Conservation (phyloP, 208 protist species). For the Leishmania arabica region DNA sequence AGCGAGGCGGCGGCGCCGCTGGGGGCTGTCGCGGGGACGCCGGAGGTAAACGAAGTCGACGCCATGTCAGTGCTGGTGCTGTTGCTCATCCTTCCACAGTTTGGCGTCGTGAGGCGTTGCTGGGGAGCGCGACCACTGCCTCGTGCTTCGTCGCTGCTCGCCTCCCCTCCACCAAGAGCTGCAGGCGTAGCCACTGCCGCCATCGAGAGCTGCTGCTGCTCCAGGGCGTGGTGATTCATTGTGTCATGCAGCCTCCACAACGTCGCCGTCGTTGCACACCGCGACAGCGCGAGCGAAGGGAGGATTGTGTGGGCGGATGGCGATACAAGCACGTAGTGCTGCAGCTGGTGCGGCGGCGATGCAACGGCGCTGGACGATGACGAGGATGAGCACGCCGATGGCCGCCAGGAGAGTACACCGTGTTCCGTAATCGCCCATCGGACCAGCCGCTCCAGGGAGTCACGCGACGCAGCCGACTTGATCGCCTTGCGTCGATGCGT, state of each 20-base stretch:
- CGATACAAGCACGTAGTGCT: conserved; percentile 17
- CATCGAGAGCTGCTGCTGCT: conserved; percentile 6
- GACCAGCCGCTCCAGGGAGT: conserved; percentile 7
- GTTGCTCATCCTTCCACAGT: background rate
- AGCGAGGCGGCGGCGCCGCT: conserved; percentile 23
- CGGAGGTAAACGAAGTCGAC: background rate
- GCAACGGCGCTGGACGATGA: background rate
- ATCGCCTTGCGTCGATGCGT: background rate
- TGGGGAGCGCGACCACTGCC: background rate
- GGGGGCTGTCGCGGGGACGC: background rate
- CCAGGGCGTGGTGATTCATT: conserved; percentile 37
- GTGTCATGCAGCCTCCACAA: conserved; percentile 41
- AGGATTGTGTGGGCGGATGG: conserved; percentile 14
- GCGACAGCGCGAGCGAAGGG: conserved; percentile 23
- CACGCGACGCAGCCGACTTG: background rate
- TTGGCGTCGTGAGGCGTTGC: background rate
- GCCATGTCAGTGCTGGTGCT: background rate
- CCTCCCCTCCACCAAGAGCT: background rate
- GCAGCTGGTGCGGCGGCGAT: background rate
- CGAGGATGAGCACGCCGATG: background rate
- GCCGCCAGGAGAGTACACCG: conserved; percentile 23
- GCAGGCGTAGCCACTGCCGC: background rate
- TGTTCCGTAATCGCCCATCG: conserved; percentile 13
- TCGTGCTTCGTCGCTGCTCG: background rate
- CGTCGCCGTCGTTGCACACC: conserved; percentile 22